A percentile compares a stretch with the other conserved stretches of the same genome.
phyloP scores from a whole-genome alignment of 2,329 filamentous ascomycete species.

The Fusarium dimerum region DNA sequence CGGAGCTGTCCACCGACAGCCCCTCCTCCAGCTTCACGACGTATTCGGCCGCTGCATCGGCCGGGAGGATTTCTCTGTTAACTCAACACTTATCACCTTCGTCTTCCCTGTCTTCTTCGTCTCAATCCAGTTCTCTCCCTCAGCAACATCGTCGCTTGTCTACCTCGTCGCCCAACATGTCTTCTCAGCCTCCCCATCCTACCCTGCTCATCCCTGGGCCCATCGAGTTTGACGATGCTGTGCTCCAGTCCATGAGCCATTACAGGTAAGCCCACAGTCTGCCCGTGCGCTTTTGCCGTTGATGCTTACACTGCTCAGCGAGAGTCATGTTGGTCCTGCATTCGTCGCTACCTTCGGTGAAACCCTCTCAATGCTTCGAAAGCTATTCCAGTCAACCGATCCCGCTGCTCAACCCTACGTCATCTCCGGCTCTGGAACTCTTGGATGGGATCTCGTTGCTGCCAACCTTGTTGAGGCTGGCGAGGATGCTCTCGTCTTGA shows the following conservation, averaged over 20 bases:
- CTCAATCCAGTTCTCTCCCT: slow-evolving; percentile 15
- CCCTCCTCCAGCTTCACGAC: slow-evolving; percentile 30
- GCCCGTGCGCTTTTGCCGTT: not conserved
- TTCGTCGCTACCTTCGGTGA: slow-evolving; percentile 94
- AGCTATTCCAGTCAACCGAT: slow-evolving; percentile 90
- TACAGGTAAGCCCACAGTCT: slow-evolving; percentile 64
- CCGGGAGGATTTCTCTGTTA: slow-evolving; percentile 32
- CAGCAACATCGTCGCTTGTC: slow-evolving; percentile 25
- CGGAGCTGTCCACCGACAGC: slow-evolving; percentile 31
- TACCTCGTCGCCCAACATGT: slow-evolving; percentile 50
- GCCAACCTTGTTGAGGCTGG: slow-evolving; percentile 88
- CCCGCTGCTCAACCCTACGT: slow-evolving; percentile 86
- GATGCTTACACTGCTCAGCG: slow-evolving; percentile 51
- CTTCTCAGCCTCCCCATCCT: slow-evolving; percentile 60
- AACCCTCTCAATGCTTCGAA: slow-evolving; percentile 80
- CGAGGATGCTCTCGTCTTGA: slow-evolving; percentile 88
- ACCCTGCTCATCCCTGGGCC: slow-evolving; percentile 94
- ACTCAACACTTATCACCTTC: slow-evolving; percentile 27
- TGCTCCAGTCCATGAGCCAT: slow-evolving; percentile 92
- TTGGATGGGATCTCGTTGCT: slow-evolving; percentile 96
- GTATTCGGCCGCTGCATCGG: slow-evolving; percentile 27
- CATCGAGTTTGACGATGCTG: slow-evolving; percentile 97
- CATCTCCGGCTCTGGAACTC: slow-evolving; percentile 89
- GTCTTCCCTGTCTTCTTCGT: slow-evolving; percentile 15
- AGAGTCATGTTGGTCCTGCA: slow-evolving; percentile 87